Evolutionary conservation across 1,284 basidiomycete species (phyloP).

Genomic region (Cryptococcus sp.): DNA sequence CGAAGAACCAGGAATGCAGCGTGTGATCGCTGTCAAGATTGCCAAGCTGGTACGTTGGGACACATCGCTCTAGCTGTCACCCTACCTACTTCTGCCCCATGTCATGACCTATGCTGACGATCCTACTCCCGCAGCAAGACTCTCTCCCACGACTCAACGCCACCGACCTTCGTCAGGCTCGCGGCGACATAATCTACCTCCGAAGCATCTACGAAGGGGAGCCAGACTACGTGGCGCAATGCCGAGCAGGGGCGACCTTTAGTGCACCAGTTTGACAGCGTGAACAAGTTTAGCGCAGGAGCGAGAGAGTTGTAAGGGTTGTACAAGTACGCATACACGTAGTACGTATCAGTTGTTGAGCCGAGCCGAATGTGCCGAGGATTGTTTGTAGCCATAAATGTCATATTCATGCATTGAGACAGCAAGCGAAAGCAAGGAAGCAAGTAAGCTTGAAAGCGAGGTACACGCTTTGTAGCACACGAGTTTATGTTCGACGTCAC

Average conservation of each 20-base stretch:
- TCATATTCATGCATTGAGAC: too few species aligned
- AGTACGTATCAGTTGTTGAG: too few species aligned
- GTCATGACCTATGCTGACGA: neutral
- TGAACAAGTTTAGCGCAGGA: too few species aligned
- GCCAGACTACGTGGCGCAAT: constrained; percentile 7
- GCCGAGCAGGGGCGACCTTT: constrained; percentile 10
- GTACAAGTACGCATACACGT: too few species aligned
- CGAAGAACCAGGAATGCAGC: constrained; percentile 16
- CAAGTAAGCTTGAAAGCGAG: too few species aligned
- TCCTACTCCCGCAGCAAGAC: constrained; percentile 10
- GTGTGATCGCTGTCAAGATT: constrained; percentile 13
- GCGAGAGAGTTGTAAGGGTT: too few species aligned
- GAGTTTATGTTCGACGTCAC: too few species aligned
- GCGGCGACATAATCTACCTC: constrained; percentile 19
- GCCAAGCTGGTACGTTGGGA: constrained; percentile 11
- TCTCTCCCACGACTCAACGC: constrained; percentile 10
- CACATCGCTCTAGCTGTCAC: neutral
- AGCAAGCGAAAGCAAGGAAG: too few species aligned
- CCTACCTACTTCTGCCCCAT: neutral
- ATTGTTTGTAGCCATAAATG: too few species aligned
- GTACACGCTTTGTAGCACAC: too few species aligned
- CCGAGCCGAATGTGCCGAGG: too few species aligned
- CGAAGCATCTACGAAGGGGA: constrained; percentile 9
- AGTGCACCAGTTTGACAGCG: neutral
- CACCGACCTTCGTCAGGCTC: constrained; percentile 13